phyloP scores from a whole-genome alignment of 192 early-diverging fungal genomes.

The Anaeromyces robustus region DNA sequence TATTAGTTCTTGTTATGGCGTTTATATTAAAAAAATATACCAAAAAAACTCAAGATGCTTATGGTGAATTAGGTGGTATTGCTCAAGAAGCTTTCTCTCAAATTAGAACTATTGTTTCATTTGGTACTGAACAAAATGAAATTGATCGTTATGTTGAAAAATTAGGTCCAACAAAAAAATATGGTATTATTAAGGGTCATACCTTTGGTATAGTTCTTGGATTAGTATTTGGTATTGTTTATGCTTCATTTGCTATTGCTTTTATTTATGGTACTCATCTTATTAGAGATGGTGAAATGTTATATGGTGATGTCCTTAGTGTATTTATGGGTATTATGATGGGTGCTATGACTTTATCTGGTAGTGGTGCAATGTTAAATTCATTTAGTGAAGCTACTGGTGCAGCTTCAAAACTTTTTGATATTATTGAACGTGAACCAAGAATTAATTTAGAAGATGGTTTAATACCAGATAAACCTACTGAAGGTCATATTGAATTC shows the following conservation, averaged over 20 bases:
- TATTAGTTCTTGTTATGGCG: constrained; percentile 19
- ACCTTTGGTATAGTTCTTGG: no score
- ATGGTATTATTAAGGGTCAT: no score
- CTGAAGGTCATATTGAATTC: constrained; percentile 59
- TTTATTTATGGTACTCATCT: constrained; percentile 37
- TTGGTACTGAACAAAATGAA: constrained; percentile 63
- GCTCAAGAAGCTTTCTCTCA: constrained; percentile 70
- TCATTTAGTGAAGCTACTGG: constrained; percentile 59
- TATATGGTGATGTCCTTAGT: constrained; percentile 40
- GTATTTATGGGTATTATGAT: constrained; percentile 84
- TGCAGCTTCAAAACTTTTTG: constrained; percentile 65
- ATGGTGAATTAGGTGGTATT: constrained; percentile 68
- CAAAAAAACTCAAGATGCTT: constrained; percentile 41
- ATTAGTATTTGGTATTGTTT: constrained; percentile 1
- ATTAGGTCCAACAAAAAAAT: no score
- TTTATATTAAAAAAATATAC: constrained; percentile 27
- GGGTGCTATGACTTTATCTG: constrained; percentile 58
- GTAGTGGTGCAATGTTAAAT: constrained; percentile 56
- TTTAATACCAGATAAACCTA: background rate
- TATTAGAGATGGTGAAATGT: constrained; percentile 20
- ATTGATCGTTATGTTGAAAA: constrained; percentile 34
- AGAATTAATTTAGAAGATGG: constrained; percentile 23
- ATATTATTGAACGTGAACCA: constrained; percentile 66
- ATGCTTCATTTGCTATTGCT: constrained; percentile 14
- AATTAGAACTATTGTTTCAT: constrained; percentile 79